Evolutionary conservation across 2,329 filamentous ascomycete genomes (phyloP).

Genomic region (Trichocomaceae sp.): DNA sequence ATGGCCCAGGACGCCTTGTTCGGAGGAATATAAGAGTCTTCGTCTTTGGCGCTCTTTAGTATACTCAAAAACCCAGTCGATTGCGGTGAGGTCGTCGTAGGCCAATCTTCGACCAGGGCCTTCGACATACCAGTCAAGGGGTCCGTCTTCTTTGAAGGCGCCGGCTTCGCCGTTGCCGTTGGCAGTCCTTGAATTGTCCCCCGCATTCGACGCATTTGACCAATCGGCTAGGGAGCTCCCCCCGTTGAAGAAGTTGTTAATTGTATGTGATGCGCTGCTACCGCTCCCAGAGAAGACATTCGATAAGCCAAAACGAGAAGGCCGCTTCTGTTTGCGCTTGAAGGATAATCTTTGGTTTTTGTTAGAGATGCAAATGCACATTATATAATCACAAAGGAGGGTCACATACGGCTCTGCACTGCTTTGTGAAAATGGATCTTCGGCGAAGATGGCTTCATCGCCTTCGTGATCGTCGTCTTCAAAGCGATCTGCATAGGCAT

Average conservation of each 20-base stretch:
- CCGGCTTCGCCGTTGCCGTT: constrained; percentile 22
- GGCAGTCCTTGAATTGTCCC: neutral
- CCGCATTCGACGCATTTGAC: constrained; percentile 18
- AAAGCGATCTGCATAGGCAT: constrained; percentile 11
- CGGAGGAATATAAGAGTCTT: constrained; percentile 64
- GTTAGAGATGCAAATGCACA: neutral
- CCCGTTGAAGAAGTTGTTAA: constrained; percentile 20
- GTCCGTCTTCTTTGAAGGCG: constrained; percentile 34
- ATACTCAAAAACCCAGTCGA: constrained; percentile 99
- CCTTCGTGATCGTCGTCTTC: constrained; percentile 19
- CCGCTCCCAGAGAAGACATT: constrained; percentile 30
- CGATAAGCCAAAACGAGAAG: constrained; percentile 34
- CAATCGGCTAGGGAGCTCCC: constrained; percentile 24
- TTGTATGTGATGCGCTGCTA: constrained; percentile 20
- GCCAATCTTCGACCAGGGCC: constrained; percentile 82
- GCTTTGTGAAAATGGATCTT: constrained; percentile 26
- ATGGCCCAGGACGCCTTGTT: constrained; percentile 66
- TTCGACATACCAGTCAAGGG: constrained; percentile 78
- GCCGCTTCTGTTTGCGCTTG: constrained; percentile 38
- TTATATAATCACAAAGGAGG: neutral
- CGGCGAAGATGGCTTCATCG: constrained; percentile 18
- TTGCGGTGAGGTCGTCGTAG: constrained; percentile 93
- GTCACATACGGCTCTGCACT: constrained; percentile 31
- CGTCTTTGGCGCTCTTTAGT: constrained; percentile 88
- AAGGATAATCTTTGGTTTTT: constrained; percentile 31